Evolutionary conservation across 192 early-diverging fungal genomes (phyloP).

Genomic region (Backusella circina): DNA sequence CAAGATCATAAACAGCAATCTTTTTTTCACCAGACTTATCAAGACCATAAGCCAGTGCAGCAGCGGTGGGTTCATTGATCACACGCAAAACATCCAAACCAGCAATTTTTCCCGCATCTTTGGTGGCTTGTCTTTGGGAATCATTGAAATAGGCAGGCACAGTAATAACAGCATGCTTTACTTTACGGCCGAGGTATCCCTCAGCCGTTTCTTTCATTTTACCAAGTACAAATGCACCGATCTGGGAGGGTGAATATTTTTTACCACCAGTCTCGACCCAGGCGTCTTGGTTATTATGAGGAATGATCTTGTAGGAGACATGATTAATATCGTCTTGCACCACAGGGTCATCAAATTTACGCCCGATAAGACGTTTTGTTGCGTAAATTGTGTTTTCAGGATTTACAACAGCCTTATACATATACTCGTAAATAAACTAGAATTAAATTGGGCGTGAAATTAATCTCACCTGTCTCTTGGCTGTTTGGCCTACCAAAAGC

Average conservation of each 20-base stretch:
- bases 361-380: slow-evolving; percentile 96
- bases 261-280: slow-evolving; percentile 96
- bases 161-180: slow-evolving; percentile 92
- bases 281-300: slow-evolving; percentile 93
- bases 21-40: slow-evolving; percentile 85
- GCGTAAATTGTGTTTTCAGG: slow-evolving; percentile 97
- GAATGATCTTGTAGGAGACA: slow-evolving; percentile 94
- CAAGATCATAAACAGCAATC: slow-evolving; percentile 95
- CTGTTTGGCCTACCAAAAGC: slow-evolving; percentile 94
- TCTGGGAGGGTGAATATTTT: slow-evolving; percentile 94
- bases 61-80: slow-evolving; percentile 96
- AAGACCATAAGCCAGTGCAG: slow-evolving; percentile 88
- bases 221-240: slow-evolving; percentile 93
- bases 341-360: slow-evolving; percentile 83
- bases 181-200: slow-evolving; percentile 74
- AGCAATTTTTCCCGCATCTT: slow-evolving; percentile 91
- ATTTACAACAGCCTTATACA: slow-evolving; percentile 84
- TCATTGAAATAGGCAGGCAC: slow-evolving; percentile 99
- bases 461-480: slow-evolving; percentile 81
- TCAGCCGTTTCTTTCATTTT: slow-evolving; percentile 99
- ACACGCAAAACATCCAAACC: slow-evolving; percentile 89
- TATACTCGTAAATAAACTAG: neutral
- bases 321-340: slow-evolving; percentile 89
- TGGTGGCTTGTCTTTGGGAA: slow-evolving; percentile 94
- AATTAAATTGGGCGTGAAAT: neutral